Conservation (phyloP, 345 rosid species). For the Nasturtium officinale region DNA sequence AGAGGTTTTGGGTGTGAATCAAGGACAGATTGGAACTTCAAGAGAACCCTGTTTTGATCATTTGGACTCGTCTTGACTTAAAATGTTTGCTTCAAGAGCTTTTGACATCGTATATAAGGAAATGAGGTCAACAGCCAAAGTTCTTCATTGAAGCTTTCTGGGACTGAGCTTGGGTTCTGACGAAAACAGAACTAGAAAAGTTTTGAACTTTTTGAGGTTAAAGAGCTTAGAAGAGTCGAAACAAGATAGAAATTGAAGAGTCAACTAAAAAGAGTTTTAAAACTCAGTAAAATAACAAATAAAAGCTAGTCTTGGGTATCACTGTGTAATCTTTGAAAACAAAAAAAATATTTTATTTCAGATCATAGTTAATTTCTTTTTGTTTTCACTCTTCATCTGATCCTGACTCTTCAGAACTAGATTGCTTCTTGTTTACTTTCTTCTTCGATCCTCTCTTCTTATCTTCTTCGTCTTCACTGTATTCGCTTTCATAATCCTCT, state of each 20-base stretch:
- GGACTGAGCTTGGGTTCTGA: neutral
- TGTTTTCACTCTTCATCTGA: constrained; percentile 64
- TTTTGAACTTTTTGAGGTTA: neutral
- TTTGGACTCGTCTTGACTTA: constrained; percentile 33
- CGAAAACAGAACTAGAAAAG: neutral
- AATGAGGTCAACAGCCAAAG: constrained; percentile 2
- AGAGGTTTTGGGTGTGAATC: neutral
- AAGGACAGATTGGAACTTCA: constrained; percentile 22
- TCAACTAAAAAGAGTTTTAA: neutral
- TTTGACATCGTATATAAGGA: constrained; percentile 5
- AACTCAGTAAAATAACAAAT: neutral
- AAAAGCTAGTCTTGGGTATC: constrained; percentile 6
- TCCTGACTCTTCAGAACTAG: constrained; percentile 68
- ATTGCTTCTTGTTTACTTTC: constrained; percentile 48
- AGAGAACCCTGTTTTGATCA: constrained; percentile 26
- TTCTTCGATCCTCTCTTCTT: constrained; percentile 64
- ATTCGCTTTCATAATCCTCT: constrained; percentile 91
- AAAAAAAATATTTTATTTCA: constrained; percentile 22
- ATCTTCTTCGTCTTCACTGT: constrained; percentile 86
- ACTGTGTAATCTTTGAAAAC: constrained; percentile 17
- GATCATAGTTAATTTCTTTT: constrained; percentile 23
- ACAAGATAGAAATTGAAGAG: neutral
- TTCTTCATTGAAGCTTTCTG: constrained; percentile 17
- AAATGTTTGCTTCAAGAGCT: constrained; percentile 18
- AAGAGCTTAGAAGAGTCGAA: constrained; percentile 12